Base-by-base conservation (phyloP, 495 filamentous ascomycete genomes). In the Neurospora sp. region DNA sequence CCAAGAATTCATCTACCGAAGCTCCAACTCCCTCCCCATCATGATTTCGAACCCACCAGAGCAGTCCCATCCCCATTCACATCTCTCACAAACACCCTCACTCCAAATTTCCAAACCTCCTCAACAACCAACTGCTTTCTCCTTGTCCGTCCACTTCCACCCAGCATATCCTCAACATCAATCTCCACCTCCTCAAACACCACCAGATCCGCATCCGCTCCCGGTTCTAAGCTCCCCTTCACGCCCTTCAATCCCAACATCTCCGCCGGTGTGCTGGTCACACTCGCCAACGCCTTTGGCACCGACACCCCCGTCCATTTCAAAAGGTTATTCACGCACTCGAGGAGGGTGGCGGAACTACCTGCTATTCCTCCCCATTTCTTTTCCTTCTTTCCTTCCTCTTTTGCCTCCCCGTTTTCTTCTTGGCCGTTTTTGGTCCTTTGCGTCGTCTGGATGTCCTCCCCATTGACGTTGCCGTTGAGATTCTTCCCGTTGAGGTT, bases 281-380 rank as follows among this genome's bases (percentile, higher is more conserved):
- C 93, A 0, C 92, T 87, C 73, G 85, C 87, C 31, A 96, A 80
- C 0, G 89, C 91, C 77, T 89, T 84, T 0, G 90, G 87, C 12
- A 93, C 86, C 5, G 83, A 84, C 0, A 88, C 85, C 7, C 88
- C 89, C 0, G 89, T 87, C 91, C 90, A 94, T 71, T 86, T 87
- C 48, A 91, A 84, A 81, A 95, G 94, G 77, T 95, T 95, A 69
- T 89, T 90, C 40, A 94, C 89, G 77, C 93, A 96, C 77, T 93
- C 91, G 39, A 94, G 88, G 10, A 96, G 85, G 6, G 90, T 90
- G 54, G 90, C 88, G 0, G 90, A 90, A 75, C 89, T 90, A 10
- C 80, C 71, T 27, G 74, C 54, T 66, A 66, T 66, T 31, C 27
- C 27, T 16, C 54, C 54, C 14, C 27, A 27, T 27, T 7, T 16